Percentiles rank a stretch among this genome's conserved stretches.
phyloP scores from a whole-genome alignment of 495 filamentous ascomycete species.

The Penicillium bovifimosum region DNA sequence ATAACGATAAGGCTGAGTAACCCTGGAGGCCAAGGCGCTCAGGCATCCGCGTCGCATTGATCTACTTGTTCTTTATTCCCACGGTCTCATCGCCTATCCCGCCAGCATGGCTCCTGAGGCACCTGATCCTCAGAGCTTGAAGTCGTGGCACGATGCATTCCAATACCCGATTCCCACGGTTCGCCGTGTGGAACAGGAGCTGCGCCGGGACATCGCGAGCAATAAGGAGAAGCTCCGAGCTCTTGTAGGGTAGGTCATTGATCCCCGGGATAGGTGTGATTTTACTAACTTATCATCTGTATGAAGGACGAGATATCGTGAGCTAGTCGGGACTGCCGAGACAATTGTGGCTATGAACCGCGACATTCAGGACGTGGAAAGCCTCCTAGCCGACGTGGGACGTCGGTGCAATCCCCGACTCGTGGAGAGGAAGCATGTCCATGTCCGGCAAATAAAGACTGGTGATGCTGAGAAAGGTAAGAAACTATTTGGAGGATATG shows the following conservation, averaged over 20 bases:
- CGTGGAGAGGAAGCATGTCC: constrained; percentile 61
- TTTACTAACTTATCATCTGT: too few relatives aligned
- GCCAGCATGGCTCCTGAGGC: constrained; percentile 51
- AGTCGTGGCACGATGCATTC: constrained; percentile 64
- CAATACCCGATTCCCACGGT: constrained; percentile 59
- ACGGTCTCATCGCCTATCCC: background rate
- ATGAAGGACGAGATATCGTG: constrained; percentile 86
- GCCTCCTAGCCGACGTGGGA: constrained; percentile 64
- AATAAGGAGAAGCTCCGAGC: constrained; percentile 85
- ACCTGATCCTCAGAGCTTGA: constrained; percentile 53
- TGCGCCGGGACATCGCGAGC: constrained; percentile 62
- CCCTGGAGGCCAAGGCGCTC: background rate
- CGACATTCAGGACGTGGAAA: constrained; percentile 69
- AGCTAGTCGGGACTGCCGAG: constrained; percentile 88
- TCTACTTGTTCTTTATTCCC: constrained; percentile 5
- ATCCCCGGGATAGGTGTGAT: background rate
- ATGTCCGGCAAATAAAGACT: constrained; percentile 55
- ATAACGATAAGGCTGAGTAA: constrained; percentile 20
- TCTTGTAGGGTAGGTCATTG: constrained; percentile 67
- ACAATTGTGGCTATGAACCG: constrained; percentile 82
- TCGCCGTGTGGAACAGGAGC: constrained; percentile 57
- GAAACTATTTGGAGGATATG: constrained; percentile 14
- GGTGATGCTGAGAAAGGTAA: constrained; percentile 43
- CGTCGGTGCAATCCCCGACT: constrained; percentile 68
- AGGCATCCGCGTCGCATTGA: constrained; percentile 3